phyloP scores from a whole-genome alignment of 345 rosid species.

The Syzygium oleosum region DNA sequence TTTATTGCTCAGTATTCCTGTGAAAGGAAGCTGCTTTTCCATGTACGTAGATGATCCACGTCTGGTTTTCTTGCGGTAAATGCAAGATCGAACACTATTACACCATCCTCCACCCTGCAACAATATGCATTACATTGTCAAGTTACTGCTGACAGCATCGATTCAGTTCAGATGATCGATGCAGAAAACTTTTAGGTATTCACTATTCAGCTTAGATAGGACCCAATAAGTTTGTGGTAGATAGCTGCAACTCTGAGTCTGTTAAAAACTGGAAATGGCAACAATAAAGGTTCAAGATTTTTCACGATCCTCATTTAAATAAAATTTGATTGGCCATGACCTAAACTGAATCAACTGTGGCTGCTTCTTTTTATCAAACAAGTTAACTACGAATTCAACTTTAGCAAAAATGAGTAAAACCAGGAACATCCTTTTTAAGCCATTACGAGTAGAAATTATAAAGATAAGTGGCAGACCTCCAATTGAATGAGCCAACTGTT shows the following conservation, averaged over 20 bases:
- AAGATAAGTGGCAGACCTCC: conserved; percentile 19
- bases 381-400: neutral
- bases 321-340: neutral
- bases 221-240: no score
- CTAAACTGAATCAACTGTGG: neutral
- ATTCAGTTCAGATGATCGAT: no score
- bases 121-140: neutral
- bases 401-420: neutral
- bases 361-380: neutral
- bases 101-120: conserved; percentile 99
- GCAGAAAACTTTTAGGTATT: no score
- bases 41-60: conserved; percentile 81
- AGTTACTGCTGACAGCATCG: neutral
- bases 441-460: neutral
- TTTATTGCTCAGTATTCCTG: conserved; percentile 74
- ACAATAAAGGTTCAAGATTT: neutral
- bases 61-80: conserved; percentile 61
- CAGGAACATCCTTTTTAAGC: neutral
- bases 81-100: conserved; percentile 58
- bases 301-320: neutral
- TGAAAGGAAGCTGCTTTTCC: conserved; percentile 74
- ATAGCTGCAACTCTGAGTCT: neutral
- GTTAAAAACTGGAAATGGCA: neutral
- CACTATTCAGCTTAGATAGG: no score
- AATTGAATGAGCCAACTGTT: conserved; percentile 42